These are phyloP conservation scores for Fraxinus paxiana DNA, from an alignment of 305 asterid genomes.

Conservation along the genomic window DNA sequence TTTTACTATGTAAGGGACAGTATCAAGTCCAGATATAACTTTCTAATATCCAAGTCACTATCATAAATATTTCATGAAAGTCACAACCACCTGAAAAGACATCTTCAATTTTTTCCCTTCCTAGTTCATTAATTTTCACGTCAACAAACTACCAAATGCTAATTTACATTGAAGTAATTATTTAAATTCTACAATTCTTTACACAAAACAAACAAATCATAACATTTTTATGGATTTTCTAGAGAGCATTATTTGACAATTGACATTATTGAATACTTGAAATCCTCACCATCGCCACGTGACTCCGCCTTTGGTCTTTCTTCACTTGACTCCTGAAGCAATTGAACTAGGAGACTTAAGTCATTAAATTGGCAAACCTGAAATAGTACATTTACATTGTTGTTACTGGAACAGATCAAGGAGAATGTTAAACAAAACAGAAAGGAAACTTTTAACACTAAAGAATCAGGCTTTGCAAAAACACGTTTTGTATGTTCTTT, in stretches of 20 bases:
- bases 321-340: conserved; percentile 25
- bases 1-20: not conserved
- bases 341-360: not conserved
- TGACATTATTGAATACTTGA: conserved; percentile 21
- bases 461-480: not conserved
- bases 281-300: conserved; percentile 43
- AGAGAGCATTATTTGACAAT: conserved; percentile 15
- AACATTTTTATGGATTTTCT: conserved; percentile 11
- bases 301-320: conserved; percentile 31
- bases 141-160: not conserved
- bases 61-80: not conserved
- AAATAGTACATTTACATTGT: not conserved
- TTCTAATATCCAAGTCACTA: not conserved
- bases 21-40: not conserved
- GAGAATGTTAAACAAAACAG: not conserved
- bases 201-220: not conserved
- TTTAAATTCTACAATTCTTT: not conserved
- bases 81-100: not conserved
- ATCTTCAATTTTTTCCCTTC: not conserved
- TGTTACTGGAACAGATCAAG: not conserved
- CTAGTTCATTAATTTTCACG: not conserved
- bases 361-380: not conserved
- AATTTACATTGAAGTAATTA: not conserved
- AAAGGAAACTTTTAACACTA: not conserved
- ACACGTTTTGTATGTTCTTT: not conserved